Base-by-base conservation (phyloP, 495 filamentous ascomycete genomes). In the Neurospora discreta region DNA sequence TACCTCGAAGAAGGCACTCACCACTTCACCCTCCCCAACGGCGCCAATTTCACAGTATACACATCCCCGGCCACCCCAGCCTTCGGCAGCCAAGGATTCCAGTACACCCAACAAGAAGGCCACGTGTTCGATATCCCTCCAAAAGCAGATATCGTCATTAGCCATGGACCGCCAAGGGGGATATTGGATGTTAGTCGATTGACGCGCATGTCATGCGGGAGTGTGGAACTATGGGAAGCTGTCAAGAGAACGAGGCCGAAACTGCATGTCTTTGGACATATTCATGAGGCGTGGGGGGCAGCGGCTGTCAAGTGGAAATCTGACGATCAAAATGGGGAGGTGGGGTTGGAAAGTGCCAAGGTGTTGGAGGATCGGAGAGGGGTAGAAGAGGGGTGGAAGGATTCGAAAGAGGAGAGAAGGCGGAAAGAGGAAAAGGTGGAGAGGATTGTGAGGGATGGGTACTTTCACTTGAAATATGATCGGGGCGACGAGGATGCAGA, bases 241-340 rank as follows among this genome's bases (percentile, higher is more conserved):
- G 76, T 90, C 15, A 84, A 83, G 3, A 81, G 80, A 15, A 80
- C 85, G 5, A 76, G 82, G 65, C 91, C 90, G 2, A 79, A 77
- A 5, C 72, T 93, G 74, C 89, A 92, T 77, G 91, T 89, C 74
- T 93, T 92, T 73, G 90, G 91, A 4, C 90, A 93, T 77, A 91
- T 93, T 23, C 90, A 92, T 74, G 90, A 94, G 76, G 90, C 83
- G 0, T 92, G 90, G 86, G 92, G 92, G 18, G 90, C 87, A 4
- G 83, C 85, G 70, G 74, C 88, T 41, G 83, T 90, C 0, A 77
- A 77, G 7, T 93, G 91, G 69, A 78, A 10, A 78, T 39, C 65
- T 9, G 70, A 33, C 33, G 0, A 6, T 6, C 0, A 36, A 5
- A 36, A 77, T 8, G 46, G 41, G 69, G 81, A 84, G 73, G 72